Evolutionary conservation across 345 rosid genomes (phyloP).

Genomic region (Cardiospermum halicacabum): DNA sequence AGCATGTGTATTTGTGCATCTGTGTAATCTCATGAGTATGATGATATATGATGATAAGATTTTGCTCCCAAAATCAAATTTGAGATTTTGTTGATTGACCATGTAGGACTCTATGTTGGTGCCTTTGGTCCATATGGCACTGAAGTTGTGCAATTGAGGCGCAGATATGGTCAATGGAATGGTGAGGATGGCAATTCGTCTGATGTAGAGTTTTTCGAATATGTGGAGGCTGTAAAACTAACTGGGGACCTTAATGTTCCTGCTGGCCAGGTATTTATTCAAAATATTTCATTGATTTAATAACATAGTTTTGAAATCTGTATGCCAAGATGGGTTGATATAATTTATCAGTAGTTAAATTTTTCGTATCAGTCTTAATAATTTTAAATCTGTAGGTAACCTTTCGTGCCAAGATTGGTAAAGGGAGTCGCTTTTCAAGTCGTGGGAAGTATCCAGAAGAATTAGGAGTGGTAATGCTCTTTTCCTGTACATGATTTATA

Average conservation of each 20-base stretch:
- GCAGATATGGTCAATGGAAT: constrained; percentile 84
- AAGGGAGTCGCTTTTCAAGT: constrained; percentile 46
- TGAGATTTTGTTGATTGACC: constrained; percentile 20
- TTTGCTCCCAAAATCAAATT: constrained; percentile 4
- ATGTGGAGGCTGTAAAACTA: constrained; percentile 93
- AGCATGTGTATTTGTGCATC: constrained; percentile 6
- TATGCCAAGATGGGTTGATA: background rate
- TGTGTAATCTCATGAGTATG: too few relatives aligned
- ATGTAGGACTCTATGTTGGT: constrained; percentile 84
- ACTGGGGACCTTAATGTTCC: constrained; percentile 99
- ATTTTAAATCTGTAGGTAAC: constrained; percentile 59
- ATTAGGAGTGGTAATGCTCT: constrained; percentile 73
- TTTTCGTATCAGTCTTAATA: constrained; percentile 15
- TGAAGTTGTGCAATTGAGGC: constrained; percentile 88
- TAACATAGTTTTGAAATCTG: background rate
- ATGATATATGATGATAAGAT: background rate
- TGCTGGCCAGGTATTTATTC: constrained; percentile 78
- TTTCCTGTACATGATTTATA: background rate
- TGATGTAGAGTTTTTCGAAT: constrained; percentile 80
- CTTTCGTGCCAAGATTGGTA: constrained; percentile 94
- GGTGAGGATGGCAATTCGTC: constrained; percentile 45
- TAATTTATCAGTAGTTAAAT: constrained; percentile 6
- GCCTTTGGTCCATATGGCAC: constrained; percentile 94
- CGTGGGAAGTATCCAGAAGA: constrained; percentile 79
- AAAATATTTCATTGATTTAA: background rate